Conservation (phyloP, 257 asterid species). For the Linderniella brevidens region DNA sequence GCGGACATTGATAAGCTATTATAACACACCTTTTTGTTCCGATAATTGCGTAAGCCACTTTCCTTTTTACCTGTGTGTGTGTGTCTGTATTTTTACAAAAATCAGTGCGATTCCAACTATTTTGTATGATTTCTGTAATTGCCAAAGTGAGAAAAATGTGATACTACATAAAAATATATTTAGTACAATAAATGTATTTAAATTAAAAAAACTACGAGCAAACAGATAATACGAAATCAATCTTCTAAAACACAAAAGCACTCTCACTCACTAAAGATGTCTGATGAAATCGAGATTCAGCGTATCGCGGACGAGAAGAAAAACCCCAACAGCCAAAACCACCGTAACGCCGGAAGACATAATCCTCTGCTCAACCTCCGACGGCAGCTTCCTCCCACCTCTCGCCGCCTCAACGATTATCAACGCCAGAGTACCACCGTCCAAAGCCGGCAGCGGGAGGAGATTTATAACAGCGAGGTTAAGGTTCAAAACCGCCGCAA, state of each 20-base stretch:
- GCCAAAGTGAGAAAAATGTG: no score
- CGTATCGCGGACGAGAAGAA: slow-evolving; percentile 85
- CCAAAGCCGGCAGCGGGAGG: slow-evolving; percentile 90
- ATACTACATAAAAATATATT: no score
- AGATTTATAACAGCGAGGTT: slow-evolving; percentile 90
- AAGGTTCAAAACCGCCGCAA: slow-evolving; percentile 75
- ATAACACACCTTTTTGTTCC: no score
- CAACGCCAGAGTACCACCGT: slow-evolving; percentile 86
- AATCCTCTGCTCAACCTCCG: slow-evolving; percentile 73
- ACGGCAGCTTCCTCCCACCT: slow-evolving; percentile 88
- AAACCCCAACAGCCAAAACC: slow-evolving; percentile 58
- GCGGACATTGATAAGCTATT: slow-evolving; percentile 8
- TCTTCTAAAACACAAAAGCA: no score
- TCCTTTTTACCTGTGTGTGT: no score
- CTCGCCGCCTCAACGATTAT: slow-evolving; percentile 77
- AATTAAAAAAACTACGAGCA: no score
- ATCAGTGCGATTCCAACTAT: no score
- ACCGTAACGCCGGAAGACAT: slow-evolving; percentile 81
- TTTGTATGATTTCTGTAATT: no score
- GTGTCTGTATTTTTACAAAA: no score
- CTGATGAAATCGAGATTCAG: slow-evolving; percentile 68
- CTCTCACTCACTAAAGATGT: slow-evolving; percentile 14
- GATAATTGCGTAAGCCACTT: no score
- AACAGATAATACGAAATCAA: no score
- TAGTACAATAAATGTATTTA: no score